Conservation (phyloP, 2,329 filamentous ascomycete genomes). For the Myrmaecium sp. region DNA sequence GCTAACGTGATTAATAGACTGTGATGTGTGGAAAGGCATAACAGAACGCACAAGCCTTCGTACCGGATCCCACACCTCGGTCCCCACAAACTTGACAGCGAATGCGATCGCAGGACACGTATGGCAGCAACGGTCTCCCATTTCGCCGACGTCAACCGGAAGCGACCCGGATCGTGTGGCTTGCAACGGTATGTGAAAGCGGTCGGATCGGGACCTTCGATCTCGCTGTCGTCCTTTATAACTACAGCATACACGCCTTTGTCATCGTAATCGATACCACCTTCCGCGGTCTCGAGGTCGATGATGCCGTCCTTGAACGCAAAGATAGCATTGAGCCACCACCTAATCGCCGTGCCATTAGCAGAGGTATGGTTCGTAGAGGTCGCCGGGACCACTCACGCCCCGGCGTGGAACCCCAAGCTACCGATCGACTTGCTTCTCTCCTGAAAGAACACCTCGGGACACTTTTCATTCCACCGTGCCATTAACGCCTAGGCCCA, state of each 20-base stretch:
- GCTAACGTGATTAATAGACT: not conserved
- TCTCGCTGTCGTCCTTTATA: conserved; percentile 22
- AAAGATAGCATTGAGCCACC: conserved; percentile 33
- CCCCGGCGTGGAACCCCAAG: conserved; percentile 29
- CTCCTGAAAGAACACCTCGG: conserved; percentile 13
- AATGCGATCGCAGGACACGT: conserved; percentile 28
- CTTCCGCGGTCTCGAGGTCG: conserved; percentile 22
- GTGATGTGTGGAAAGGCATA: not conserved
- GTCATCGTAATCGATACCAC: conserved; percentile 25
- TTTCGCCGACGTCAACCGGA: conserved; percentile 25
- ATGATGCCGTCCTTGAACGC: conserved; percentile 32
- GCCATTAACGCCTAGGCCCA: conserved; percentile 15
- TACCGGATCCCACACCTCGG: conserved; percentile 31
- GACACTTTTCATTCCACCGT: conserved; percentile 15
- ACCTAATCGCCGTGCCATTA: conserved; percentile 16
- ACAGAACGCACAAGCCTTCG: conserved; percentile 28
- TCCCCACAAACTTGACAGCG: conserved; percentile 25
- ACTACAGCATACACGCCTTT: conserved; percentile 29
- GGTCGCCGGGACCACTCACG: conserved; percentile 16
- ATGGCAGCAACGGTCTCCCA: conserved; percentile 23
- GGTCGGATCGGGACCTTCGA: conserved; percentile 16
- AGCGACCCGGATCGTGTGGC: conserved; percentile 24
- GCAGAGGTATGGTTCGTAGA: not conserved
- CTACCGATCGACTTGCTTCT: conserved; percentile 20
- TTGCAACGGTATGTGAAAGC: conserved; percentile 25